A percentile compares a stretch with the other conserved stretches of the same genome.
phyloP scores from a whole-genome alignment of 2,329 filamentous ascomycete genomes.

The Curvularia eragrostidis region DNA sequence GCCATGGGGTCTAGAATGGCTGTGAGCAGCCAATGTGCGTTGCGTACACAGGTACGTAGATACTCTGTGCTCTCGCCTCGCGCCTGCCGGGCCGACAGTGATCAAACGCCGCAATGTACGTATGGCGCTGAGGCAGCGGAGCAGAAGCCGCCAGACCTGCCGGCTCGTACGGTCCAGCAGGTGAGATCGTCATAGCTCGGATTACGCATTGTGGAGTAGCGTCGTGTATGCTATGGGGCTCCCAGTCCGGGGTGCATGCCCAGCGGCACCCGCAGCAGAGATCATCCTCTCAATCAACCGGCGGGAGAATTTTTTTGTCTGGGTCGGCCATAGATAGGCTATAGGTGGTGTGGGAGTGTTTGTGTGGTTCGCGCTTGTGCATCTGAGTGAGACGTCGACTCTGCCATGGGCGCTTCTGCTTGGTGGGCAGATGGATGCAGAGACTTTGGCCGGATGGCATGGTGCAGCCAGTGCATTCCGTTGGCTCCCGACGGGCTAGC shows the following conservation, averaged over 20 bases:
- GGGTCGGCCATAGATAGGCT: conserved; percentile 7
- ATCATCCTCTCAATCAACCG: conserved; percentile 13
- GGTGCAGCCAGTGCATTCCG: conserved; percentile 7
- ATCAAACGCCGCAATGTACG: conserved; percentile 14
- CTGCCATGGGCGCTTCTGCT: background rate
- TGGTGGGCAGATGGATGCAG: background rate
- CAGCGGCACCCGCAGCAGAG: conserved; percentile 9
- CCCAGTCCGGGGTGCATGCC: conserved; percentile 37
- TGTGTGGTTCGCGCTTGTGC: conserved; percentile 4
- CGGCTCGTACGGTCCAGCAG: conserved; percentile 21
- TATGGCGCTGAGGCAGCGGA: conserved; percentile 9
- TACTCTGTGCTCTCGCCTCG: conserved; percentile 5
- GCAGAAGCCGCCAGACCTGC: conserved; percentile 22
- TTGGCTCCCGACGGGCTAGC: conserved; percentile 16
- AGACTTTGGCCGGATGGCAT: conserved; percentile 8
- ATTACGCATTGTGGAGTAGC: conserved; percentile 29
- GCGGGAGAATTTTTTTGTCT: conserved; percentile 5
- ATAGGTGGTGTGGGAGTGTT: background rate
- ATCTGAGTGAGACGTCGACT: conserved; percentile 5
- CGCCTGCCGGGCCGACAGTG: conserved; percentile 16
- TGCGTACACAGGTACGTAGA: background rate
- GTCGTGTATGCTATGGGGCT: conserved; percentile 20
- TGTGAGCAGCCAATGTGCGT: background rate
- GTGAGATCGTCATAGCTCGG: conserved; percentile 26
- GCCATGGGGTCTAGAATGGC: background rate